A percentile compares a stretch with the other conserved stretches of the same genome.
Evolutionary conservation across 169 alveolate genomes (phyloP).

Genomic region (Besnoitia besnoiti): DNA sequence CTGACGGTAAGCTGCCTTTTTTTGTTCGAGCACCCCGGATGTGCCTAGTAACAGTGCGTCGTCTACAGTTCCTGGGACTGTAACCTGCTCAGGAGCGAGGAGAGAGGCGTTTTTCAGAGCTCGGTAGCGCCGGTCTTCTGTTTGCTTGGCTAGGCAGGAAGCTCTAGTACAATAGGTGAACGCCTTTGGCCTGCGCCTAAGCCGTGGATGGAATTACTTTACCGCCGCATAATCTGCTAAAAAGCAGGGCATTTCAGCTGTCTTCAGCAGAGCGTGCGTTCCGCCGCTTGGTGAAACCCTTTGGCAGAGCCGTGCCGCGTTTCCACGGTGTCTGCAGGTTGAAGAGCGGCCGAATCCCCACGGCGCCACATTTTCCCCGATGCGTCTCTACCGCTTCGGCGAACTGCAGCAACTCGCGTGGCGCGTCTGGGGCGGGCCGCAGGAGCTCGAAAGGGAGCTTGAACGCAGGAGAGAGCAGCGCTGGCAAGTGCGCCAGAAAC

Average conservation of each 20-base stretch:
- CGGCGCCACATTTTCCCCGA: conserved; percentile 10
- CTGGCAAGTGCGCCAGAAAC: conserved; percentile 33
- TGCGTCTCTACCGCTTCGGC: neutral
- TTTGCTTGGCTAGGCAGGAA: no score
- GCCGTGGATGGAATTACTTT: no score
- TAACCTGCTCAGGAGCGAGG: no score
- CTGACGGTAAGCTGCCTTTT: neutral
- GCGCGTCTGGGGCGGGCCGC: conserved; percentile 3
- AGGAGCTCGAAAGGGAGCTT: neutral
- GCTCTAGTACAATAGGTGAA: no score
- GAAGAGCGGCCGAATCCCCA: conserved; percentile 33
- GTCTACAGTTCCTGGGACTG: no score
- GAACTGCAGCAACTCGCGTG: conserved; percentile 26
- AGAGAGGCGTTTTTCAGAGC: no score
- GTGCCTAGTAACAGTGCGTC: neutral
- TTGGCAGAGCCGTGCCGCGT: neutral
- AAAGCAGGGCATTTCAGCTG: no score
- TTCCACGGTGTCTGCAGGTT: neutral
- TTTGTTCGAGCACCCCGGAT: neutral
- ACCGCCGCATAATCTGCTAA: no score
- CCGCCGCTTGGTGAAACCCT: neutral
- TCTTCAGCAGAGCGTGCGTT: no score
- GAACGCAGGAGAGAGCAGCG: conserved; percentile 36
- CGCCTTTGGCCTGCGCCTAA: no score
- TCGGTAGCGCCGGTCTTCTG: no score